Base-by-base conservation (phyloP, 2,329 filamentous ascomycete genomes). In the Nannizziopsis arthrosporioides region DNA sequence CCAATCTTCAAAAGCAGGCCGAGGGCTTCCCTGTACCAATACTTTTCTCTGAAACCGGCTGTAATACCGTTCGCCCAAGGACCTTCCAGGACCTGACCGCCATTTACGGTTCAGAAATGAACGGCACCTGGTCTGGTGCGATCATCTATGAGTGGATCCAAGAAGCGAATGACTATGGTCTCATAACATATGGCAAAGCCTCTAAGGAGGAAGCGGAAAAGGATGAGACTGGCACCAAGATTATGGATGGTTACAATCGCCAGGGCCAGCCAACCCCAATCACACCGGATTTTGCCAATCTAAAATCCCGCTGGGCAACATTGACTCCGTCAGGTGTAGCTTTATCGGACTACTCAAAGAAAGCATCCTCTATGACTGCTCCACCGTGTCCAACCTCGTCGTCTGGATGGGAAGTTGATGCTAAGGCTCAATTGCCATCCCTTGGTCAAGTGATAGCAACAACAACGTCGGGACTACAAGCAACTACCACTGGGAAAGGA, bases 141-240 rank as follows among this genome's bases (percentile, higher is more conserved):
- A 88, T 94, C 53, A 74, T 93, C 55, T 93, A 94, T 66, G 86
- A 94, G 63, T 94, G 87, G 87, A 86, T 93, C 53, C 70, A 90
- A 61, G 87, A 93, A 65, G 71, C 76, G 44, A 93, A 94, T 65
- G 67, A 85, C 59, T 94, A 93, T 64, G 87, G 87, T 35, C 72
- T 94, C 32, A 76, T 93, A 57, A 80, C 75, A 15, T 94, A 94
- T 61, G 85, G 83, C 1, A 48, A 48, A 22, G 73, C 73, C 9
- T 72, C 72, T 32, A 67, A 73, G 2, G 76, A 44, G 12, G 43
- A 45, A 6, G 34, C 34, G 4, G 42, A 44, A 30, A 38, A 49
- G 12, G 39, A 42, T 18, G 31, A 22, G 18, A 36, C 74, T 7
- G 76, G 74, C n/a, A 71, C 75, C 11, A 63, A 72, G 48, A 66